Evolutionary conservation across 306 rosid genomes (phyloP), one percentile per base, ranked within the genome.

Genomic region (Trifolium repens): DNA sequence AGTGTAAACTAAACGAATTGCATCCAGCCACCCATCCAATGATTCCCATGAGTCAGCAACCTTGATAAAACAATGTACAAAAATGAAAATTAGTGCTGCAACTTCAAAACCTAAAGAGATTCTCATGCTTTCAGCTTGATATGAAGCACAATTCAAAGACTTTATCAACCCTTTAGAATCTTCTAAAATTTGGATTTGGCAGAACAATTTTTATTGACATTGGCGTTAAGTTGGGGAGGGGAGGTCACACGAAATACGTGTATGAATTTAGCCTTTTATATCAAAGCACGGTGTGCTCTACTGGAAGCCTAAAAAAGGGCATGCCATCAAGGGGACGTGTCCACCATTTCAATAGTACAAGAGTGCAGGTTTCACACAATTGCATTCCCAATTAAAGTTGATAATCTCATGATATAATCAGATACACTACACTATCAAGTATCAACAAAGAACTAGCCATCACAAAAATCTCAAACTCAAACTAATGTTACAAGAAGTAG

Each of bases 21-120:
- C 99, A 83, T 96, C 99, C 65, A 92, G 87, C 99, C 99, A 96
- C 59, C 98, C 99, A 67, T 96, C 99, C 68, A 96, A 85, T 35
- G 93, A 88, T 71, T 96, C 99, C 97, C 96, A 92, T 1, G 99
- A 90, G 76, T 92, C 99, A 46, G 97, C 96, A 81, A 92, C 97
- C 98, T 92, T 80, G 73, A 69, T 39, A 63, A 80, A 54, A 72
- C 79, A 82, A 65, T 53, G 67, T 72, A 39, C 57, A 49, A 68
- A 64, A 52, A 61, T 10, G 55, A 69, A 69, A 63, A 63, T 85
- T 64, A 80, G 78, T 61, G 49, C 44, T 71, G 73, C 69, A 70
- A 65, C 52, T 79, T 74, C 32, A 64, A 68, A 73, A 32, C 61
- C 44, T 39, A 66, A 26, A 66, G 53, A 50, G 52, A 69, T 64